A percentile compares a stretch with the other conserved stretches of the same genome.
These are phyloP conservation scores for Globisporangium emineosum DNA, from an alignment of 352 stramenopile genomes.

Conservation along the genomic window DNA sequence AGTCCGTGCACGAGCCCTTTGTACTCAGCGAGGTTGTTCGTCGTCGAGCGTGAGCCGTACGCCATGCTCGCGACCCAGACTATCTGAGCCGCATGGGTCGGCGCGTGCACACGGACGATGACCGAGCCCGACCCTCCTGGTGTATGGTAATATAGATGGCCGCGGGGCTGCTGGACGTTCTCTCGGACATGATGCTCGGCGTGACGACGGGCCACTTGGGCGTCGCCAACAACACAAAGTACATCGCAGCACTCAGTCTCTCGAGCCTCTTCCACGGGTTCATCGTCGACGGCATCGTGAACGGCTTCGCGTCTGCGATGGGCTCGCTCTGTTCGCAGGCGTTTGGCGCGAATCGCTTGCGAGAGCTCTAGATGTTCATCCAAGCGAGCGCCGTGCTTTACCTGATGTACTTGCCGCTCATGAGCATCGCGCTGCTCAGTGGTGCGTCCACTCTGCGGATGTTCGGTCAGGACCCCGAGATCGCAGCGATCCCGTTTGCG, in stretches of 20 bases:
- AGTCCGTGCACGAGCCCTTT: no score
- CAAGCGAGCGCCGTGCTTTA: slow-evolving; percentile 35
- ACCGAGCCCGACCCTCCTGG: no score
- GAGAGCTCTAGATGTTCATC: slow-evolving; percentile 38
- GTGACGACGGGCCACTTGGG: slow-evolving; percentile 37
- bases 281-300: slow-evolving; percentile 20
- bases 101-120: no score
- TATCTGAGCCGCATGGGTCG: no score
- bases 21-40: no score
- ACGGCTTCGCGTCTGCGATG: slow-evolving; percentile 26
- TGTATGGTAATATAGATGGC: slow-evolving; percentile 21
- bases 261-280: slow-evolving; percentile 21
- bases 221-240: slow-evolving; percentile 29
- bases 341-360: slow-evolving; percentile 26
- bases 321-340: slow-evolving; percentile 43
- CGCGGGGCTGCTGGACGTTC: slow-evolving; percentile 31
- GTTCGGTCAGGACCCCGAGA: slow-evolving; percentile 33
- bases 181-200: slow-evolving; percentile 29
- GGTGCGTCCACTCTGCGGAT: slow-evolving; percentile 20
- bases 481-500: slow-evolving; percentile 26
- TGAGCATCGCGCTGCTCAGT: slow-evolving; percentile 20
- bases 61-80: no score
- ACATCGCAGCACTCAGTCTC: slow-evolving; percentile 28
- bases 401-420: slow-evolving; percentile 16
- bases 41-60: no score